phyloP scores from a whole-genome alignment of 1,139 yeast species.

The Blastobotrys capitulatus region DNA sequence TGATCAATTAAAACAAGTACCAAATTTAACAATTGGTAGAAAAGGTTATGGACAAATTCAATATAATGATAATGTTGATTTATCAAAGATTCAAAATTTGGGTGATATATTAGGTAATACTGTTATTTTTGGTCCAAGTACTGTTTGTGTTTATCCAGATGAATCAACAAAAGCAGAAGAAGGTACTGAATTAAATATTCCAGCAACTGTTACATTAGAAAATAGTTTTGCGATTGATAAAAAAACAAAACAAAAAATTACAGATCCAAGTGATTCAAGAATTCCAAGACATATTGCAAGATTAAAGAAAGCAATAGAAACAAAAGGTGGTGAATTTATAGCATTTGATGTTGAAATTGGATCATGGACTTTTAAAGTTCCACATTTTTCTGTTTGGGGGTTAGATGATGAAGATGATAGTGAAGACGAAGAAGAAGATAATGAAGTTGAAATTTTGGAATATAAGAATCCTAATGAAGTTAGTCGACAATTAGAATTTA shows the following conservation, averaged over 20 bases:
- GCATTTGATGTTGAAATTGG: conserved; percentile 76
- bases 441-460: neutral
- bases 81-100: conserved; percentile 45
- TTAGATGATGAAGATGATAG: conserved; percentile 53
- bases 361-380: conserved; percentile 75
- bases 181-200: conserved; percentile 76
- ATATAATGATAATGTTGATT: conserved; percentile 67
- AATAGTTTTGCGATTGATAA: conserved; percentile 40
- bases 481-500: neutral
- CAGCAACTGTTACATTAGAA: conserved; percentile 77
- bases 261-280: conserved; percentile 40
- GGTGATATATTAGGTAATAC: conserved; percentile 50
- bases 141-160: conserved; percentile 62
- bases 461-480: neutral
- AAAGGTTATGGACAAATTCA: conserved; percentile 70
- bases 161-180: conserved; percentile 49
- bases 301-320: conserved; percentile 41
- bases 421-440: conserved; percentile 39
- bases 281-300: conserved; percentile 41
- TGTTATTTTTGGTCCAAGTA: conserved; percentile 50
- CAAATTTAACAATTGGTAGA: conserved; percentile 72
- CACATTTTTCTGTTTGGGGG: conserved; percentile 95
- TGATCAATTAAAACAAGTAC: conserved; percentile 51
- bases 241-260: conserved; percentile 31
- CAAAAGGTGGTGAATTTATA: conserved; percentile 69